These are phyloP conservation scores for Alloteropsis semialata DNA, from an alignment of 176 grass and related monocot species.

Conservation along the genomic window DNA sequence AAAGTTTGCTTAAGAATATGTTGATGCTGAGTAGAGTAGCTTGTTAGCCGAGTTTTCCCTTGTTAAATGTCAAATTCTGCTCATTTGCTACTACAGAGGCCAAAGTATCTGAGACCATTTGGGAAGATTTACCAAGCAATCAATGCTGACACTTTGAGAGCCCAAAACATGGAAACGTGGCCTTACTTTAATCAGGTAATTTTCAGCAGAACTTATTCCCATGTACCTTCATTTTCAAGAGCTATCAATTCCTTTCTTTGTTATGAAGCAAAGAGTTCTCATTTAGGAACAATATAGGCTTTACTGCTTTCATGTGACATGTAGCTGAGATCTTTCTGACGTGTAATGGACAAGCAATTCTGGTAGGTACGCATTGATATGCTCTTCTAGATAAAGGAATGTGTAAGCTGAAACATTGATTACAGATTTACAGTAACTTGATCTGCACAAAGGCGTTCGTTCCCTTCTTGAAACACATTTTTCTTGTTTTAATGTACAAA, in stretches of 20 bases:
- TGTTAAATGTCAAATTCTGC: neutral
- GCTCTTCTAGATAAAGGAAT: neutral
- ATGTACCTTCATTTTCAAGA: neutral
- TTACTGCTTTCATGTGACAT: slow-evolving; percentile 10
- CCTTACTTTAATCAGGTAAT: slow-evolving; percentile 91
- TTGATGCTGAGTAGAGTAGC: neutral
- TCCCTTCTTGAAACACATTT: neutral
- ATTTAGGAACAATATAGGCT: neutral
- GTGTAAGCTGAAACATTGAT: slow-evolving; percentile 14
- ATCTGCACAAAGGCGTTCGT: neutral
- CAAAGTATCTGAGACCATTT: slow-evolving; percentile 76
- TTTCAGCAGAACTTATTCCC: neutral
- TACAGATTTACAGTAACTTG: neutral
- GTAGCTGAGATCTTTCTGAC: neutral
- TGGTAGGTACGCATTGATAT: neutral
- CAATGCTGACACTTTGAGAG: slow-evolving; percentile 71
- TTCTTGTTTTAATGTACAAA: neutral
- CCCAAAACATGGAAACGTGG: slow-evolving; percentile 89
- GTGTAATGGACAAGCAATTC: neutral
- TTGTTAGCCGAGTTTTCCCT: neutral
- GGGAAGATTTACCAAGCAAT: slow-evolving; percentile 94
- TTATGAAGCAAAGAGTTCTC: slow-evolving; percentile 15
- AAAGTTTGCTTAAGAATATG: neutral
- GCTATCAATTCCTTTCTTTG: slow-evolving; percentile 26
- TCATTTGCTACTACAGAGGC: slow-evolving; percentile 53